These are phyloP conservation scores for Helminthosporium solani DNA, from an alignment of 2,329 filamentous ascomycete species.

Conservation along the genomic window DNA sequence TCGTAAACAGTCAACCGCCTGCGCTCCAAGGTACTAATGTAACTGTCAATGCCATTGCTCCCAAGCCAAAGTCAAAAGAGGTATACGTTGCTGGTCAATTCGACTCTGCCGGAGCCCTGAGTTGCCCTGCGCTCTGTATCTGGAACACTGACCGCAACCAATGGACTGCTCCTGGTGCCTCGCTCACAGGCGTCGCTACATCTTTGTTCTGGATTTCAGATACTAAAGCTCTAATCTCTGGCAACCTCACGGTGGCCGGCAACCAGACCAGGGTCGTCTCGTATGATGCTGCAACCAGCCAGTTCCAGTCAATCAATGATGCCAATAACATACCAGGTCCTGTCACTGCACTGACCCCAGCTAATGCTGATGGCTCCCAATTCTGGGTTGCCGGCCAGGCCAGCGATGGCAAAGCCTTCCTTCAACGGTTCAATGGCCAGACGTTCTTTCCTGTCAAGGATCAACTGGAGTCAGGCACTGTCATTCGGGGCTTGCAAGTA, in stretches of 20 bases:
- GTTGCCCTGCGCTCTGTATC: conserved; percentile 78
- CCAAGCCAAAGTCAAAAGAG: conserved; percentile 68
- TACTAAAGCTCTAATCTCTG: conserved; percentile 72
- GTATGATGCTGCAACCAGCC: conserved; percentile 67
- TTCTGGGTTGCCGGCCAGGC: conserved; percentile 81
- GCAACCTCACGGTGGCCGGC: conserved; percentile 69
- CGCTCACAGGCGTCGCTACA: conserved; percentile 68
- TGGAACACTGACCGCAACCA: conserved; percentile 70
- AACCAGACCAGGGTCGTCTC: conserved; percentile 67
- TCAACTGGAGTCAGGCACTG: conserved; percentile 62
- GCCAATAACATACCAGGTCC: conserved; percentile 73
- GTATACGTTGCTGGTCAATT: conserved; percentile 89
- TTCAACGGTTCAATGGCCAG: conserved; percentile 78
- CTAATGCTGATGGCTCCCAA: conserved; percentile 68
- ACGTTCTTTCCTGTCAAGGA: conserved; percentile 67
- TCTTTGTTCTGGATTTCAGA: conserved; percentile 74
- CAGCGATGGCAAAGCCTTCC: conserved; percentile 67
- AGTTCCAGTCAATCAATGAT: conserved; percentile 65
- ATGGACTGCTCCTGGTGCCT: conserved; percentile 78
- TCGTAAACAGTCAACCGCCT: conserved; percentile 69
- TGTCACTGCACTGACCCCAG: conserved; percentile 72
- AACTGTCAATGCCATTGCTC: conserved; percentile 73
- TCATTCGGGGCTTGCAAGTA: conserved; percentile 78
- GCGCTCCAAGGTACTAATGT: conserved; percentile 68
- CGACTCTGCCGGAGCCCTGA: conserved; percentile 75